A percentile compares a stretch with the other conserved stretches of the same genome.
Evolutionary conservation across 2,329 filamentous ascomycete species (phyloP).

Genomic region (Curvularia spicifera): DNA sequence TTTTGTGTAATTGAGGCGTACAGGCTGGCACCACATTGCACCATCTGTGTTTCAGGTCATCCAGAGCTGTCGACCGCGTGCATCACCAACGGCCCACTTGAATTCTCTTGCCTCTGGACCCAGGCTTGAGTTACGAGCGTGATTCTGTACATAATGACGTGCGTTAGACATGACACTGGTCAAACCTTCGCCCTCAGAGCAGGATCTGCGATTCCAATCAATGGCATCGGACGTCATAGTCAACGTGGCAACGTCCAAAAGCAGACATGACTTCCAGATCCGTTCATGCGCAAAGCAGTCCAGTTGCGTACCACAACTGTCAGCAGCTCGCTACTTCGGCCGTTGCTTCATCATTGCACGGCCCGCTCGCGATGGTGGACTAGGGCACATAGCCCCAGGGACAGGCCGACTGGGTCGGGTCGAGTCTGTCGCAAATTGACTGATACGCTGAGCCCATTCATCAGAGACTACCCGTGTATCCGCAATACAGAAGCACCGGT

Average conservation of each 20-base stretch:
- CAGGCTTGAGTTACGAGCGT: conserved; percentile 5
- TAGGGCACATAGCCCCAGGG: conserved; percentile 6
- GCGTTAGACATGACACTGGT: conserved; percentile 11
- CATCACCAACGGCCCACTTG: conserved; percentile 3
- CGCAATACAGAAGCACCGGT: neutral
- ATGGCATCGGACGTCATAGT: conserved; percentile 1
- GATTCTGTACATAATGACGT: conserved; percentile 13
- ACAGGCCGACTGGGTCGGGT: conserved; percentile 6
- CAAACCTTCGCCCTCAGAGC: conserved; percentile 9
- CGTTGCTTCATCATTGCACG: conserved; percentile 12
- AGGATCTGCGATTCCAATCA: conserved; percentile 12
- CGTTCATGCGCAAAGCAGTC: neutral
- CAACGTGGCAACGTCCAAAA: conserved; percentile 1
- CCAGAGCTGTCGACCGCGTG: conserved; percentile 6
- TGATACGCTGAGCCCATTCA: neutral
- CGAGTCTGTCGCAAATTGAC: neutral
- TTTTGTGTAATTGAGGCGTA: conserved; percentile 4
- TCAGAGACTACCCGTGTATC: neutral
- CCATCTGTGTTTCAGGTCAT: conserved; percentile 17
- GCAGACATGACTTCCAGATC: neutral
- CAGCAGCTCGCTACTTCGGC: conserved; percentile 8
- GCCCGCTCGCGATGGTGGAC: conserved; percentile 7
- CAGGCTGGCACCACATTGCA: conserved; percentile 11
- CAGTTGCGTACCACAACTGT: conserved; percentile 7
- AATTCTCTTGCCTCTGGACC: neutral